These are phyloP conservation scores for Astragalus glycyphyllos DNA, from an alignment of 306 rosid genomes.

Conservation along the genomic window DNA sequence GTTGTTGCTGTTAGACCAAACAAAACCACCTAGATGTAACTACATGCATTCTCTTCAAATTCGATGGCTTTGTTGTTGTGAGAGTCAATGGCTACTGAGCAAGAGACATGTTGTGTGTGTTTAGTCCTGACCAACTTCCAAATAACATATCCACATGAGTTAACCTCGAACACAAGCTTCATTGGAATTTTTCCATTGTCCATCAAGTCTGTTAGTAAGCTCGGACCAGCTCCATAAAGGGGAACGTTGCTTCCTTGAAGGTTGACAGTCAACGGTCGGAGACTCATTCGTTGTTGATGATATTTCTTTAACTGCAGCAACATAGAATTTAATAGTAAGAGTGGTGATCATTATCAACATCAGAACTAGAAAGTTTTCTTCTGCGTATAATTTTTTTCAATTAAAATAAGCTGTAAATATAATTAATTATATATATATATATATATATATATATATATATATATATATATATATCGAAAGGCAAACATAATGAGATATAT, in stretches of 20 bases:
- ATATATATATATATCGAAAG: too few species aligned
- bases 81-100: slow-evolving; percentile 56
- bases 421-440: too few species aligned
- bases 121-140: slow-evolving; percentile 76
- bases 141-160: slow-evolving; percentile 62
- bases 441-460: too few species aligned
- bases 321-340: slow-evolving; percentile 18
- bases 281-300: slow-evolving; percentile 71
- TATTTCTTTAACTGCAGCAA: slow-evolving; percentile 69
- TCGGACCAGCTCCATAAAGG: slow-evolving; percentile 78
- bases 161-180: slow-evolving; percentile 68
- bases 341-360: slow-evolving; percentile 12
- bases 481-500: too few species aligned
- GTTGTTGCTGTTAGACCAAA: slow-evolving; percentile 11
- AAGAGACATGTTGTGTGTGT: slow-evolving; percentile 56
- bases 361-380: neutral
- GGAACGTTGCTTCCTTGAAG: slow-evolving; percentile 80
- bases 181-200: slow-evolving; percentile 58
- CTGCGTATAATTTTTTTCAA: too few species aligned
- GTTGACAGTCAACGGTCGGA: slow-evolving; percentile 51
- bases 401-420: too few species aligned
- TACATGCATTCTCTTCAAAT: slow-evolving; percentile 58
- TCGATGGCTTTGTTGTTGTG: slow-evolving; percentile 57
- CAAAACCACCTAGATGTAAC: slow-evolving; percentile 51
- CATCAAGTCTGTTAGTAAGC: slow-evolving; percentile 48